Evolutionary conservation across 2,329 filamentous ascomycete genomes (phyloP), one percentile per base, ranked within the genome.

Genomic region (Xylogone sp.): DNA sequence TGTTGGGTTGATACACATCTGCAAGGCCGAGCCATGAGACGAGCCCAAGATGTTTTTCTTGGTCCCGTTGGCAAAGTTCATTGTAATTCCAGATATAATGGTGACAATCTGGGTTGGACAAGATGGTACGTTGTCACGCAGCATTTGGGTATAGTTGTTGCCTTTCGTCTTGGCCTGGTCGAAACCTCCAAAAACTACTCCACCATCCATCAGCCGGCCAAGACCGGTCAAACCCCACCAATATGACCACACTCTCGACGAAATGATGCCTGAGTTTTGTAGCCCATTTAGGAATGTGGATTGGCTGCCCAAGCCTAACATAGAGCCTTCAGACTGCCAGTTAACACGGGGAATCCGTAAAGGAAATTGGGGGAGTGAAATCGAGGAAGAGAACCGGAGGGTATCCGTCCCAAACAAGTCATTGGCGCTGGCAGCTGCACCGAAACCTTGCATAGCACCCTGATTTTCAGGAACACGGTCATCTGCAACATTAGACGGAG

Each of bases 1-100:
- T 6, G 24, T 27, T 6, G 24, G 24, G 24, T 27, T 27, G 24
- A 27, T 27, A 27, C 24, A 27, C 24, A 27, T 27, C 10, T 27
- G 24, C 24, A 27, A 62, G 59, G 22, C 68, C 61, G 39, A 55
- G 56, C 12, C 57, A 48, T 27, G 50, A 44, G 16, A 59, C 53
- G 42, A 56, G 57, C 4, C 51, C 13, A 65, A 62, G 21, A 69
- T 59, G 51, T 65, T 68, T 27, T 49, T 53, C 19, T 67, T 56
- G 42, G 62, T 67, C 21, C 65, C 64, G 53, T 68, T 68, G 2
- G 61, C 58, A 53, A 65, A 68, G 53, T 67, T 64, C 52, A 68
- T 57, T n/a, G 58, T 49, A 12, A 69, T 62, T 50, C 68, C 63
- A 21, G 55, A 50, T 22, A 68, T 61, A 21, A 54, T 54, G 20